Base-by-base conservation (phyloP, 495 filamentous ascomycete genomes). In the Annulohypoxylon nitens region DNA sequence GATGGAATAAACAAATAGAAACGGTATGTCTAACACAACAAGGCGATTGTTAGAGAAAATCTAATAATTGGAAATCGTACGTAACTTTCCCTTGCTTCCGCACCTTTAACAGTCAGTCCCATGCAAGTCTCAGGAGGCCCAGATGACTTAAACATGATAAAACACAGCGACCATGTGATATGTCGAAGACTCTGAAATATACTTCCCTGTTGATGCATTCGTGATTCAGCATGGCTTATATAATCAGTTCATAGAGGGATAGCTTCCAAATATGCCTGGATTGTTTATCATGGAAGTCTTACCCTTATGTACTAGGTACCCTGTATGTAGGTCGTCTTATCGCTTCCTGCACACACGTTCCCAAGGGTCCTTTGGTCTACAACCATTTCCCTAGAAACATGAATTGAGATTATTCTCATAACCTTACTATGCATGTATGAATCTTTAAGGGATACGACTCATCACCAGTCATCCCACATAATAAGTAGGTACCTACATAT, bases 41-140 rank as follows among this genome's bases (percentile, higher is more conserved):
- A n/a, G 18, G 37, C 37, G 36, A 60, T 16, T 26, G 30, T 60
- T 26, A 39, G 20, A 60, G 20, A 60, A 60, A 12, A 60, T 57
- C 30, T 37, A 14, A 43, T 43, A 10, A n/a, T 43, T 43, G 39
- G 12, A n/a, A 43, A n/a, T 43, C 39, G 39, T 43, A n/a, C 12
- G 36, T n/a, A 23, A 36, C 43, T 14, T 14, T 47, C 43, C 43
- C 43, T 47, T 60, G 12, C 20, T 10, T 43, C 20, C 36, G 8
- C 12, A 59, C 23, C 36, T 41, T 37, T 8, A 41, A 37, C 55
- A 41, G 39, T 41, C 34, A 41, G 39, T 41, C 6, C 4, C 20
- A 41, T 33, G 16, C 55, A 41, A 37, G 55, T 59, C 34, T 41
- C 34, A 39, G 55, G 18, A 26, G 48, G 25, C 16, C 25, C 34